Conservation (phyloP, 306 rosid species). For the Ammopiptanthus mongolicus region DNA sequence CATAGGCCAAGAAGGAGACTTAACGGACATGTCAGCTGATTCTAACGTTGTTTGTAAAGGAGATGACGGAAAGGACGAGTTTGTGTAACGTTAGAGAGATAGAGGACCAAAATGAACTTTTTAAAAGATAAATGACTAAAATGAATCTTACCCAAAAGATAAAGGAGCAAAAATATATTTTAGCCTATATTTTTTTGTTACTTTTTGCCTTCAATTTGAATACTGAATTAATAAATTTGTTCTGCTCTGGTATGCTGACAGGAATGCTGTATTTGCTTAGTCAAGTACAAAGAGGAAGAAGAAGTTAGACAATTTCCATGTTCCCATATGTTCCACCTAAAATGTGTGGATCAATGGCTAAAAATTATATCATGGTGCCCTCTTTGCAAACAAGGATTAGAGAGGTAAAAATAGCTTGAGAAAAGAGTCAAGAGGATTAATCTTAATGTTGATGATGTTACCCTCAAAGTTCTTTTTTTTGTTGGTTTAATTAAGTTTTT, state of each 20-base stretch:
- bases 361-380: conserved; percentile 78
- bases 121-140: no score
- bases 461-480: not conserved
- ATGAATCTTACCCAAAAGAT: no score
- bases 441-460: conserved; percentile 5
- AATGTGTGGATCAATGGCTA: conserved; percentile 96
- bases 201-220: not conserved
- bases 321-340: conserved; percentile 73
- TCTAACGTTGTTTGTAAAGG: no score
- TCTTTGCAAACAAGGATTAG: conserved; percentile 87
- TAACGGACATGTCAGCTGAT: no score
- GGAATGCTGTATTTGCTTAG: conserved; percentile 96
- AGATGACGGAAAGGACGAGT: no score
- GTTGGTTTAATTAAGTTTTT: no score
- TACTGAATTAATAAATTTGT: not conserved
- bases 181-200: no score
- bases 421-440: not conserved
- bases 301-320: conserved; percentile 86
- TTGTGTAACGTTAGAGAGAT: no score
- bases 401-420: conserved; percentile 31
- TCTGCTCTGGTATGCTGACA: conserved; percentile 24
- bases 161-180: no score
- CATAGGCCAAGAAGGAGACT: no score
- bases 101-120: no score
- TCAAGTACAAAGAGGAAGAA: conserved; percentile 71